A percentile compares a stretch with the other conserved stretches of the same genome.
Conservation (phyloP, 2,329 filamentous ascomycete species). For the Microdochium trichocladiopsis region DNA sequence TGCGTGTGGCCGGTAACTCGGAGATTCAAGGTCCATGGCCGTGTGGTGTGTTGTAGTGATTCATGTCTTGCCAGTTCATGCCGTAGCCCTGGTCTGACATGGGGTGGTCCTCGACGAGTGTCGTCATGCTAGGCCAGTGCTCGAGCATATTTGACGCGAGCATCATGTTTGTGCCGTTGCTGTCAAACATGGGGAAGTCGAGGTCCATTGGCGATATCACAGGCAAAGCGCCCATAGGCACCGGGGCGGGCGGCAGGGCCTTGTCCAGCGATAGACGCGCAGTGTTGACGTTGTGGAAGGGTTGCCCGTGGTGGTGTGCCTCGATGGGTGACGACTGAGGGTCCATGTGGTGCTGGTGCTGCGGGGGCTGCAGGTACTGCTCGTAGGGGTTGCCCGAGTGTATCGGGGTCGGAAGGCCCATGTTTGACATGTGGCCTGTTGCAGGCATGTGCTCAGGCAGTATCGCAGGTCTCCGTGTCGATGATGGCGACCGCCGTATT, state of each 20-base stretch:
- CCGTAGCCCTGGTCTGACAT: not conserved
- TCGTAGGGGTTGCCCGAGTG: not conserved
- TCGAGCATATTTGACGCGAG: not conserved
- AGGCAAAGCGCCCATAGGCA: not conserved
- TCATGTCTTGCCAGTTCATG: constrained; percentile 1
- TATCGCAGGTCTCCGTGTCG: not conserved
- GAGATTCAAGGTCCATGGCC: not conserved
- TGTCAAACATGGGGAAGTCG: not conserved
- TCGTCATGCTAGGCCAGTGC: not conserved
- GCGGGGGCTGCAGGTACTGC: not conserved
- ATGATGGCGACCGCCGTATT: not conserved
- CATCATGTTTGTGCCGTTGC: not conserved
- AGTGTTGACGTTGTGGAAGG: not conserved
- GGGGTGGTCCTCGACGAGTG: not conserved
- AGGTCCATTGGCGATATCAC: not conserved
- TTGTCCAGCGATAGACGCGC: not conserved
- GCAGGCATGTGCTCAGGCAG: not conserved
- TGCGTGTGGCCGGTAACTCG: not conserved
- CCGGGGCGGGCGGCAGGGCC: not conserved
- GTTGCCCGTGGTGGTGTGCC: not conserved
- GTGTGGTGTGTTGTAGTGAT: not conserved
- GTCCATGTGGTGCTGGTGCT: not conserved
- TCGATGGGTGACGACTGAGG: not conserved
- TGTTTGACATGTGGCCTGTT: not conserved
- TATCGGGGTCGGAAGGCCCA: not conserved